Percentiles rank a stretch among this genome's conserved stretches.
Conservation (phyloP, 2,329 filamentous ascomycete genomes). For the Clarireedia monteithiana region DNA sequence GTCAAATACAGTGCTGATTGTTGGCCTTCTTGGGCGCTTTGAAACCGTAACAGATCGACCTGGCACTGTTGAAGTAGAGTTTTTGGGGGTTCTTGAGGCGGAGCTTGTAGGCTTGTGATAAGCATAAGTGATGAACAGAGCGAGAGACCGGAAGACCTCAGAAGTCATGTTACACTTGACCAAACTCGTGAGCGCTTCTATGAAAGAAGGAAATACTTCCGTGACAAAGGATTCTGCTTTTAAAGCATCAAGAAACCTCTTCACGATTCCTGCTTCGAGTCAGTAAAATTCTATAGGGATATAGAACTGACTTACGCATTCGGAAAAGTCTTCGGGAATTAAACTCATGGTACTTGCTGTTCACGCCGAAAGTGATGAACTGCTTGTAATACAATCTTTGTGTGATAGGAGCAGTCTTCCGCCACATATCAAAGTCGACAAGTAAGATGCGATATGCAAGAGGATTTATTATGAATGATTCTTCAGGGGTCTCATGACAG, state of each 20-base stretch:
- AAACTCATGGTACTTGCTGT: slow-evolving; percentile 86
- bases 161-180: slow-evolving; percentile 74
- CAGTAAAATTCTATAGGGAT: slow-evolving; percentile 7
- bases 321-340: slow-evolving; percentile 79
- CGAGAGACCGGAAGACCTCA: slow-evolving; percentile 77
- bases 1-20: slow-evolving; percentile 22
- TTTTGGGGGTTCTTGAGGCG: slow-evolving; percentile 44
- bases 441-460: slow-evolving; percentile 87
- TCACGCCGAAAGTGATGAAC: slow-evolving; percentile 79
- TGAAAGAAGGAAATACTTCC: slow-evolving; percentile 67
- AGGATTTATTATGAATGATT: slow-evolving; percentile 92
- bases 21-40: slow-evolving; percentile 24
- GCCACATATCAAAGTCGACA: slow-evolving; percentile 91
- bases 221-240: slow-evolving; percentile 74
- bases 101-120: slow-evolving; percentile 55
- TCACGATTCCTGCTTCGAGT: slow-evolving; percentile 63
- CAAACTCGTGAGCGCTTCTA: slow-evolving; percentile 70
- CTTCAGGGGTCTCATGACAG: slow-evolving; percentile 66
- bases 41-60: slow-evolving; percentile 29
- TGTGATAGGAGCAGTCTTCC: slow-evolving; percentile 65
- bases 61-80: slow-evolving; percentile 36
- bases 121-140: slow-evolving; percentile 88
- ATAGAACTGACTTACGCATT: slow-evolving; percentile 63
- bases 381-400: slow-evolving; percentile 91
- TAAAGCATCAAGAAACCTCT: slow-evolving; percentile 79